Evolutionary conservation across 345 rosid genomes (phyloP), one percentile per base, ranked within the genome.

Genomic region (Erucastrum elatum): DNA sequence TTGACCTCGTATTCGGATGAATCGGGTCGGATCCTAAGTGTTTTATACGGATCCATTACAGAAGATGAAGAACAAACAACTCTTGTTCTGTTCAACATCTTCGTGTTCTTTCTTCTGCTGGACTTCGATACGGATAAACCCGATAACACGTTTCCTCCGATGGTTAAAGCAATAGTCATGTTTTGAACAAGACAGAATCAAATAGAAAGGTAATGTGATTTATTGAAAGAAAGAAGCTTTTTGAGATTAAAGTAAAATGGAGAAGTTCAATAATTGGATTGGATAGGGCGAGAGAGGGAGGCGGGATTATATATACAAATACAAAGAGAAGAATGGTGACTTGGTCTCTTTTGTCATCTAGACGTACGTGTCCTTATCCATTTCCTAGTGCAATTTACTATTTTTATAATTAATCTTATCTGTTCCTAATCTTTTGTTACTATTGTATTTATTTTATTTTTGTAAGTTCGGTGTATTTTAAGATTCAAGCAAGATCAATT

Each of bases 1-100:
- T 84, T 91, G 85, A 95, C 92, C 86, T 95, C 96, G 49, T 87
- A 88, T 84, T 90, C 97, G 34, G 96, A 88, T 5, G 99, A 96
- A 68, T 84, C 89, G 25, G 85, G 97, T 56, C 84, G 86, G 86
- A 95, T 84, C 90, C 77, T 82, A 16, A 95, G 89, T 0, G 93
- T 90, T 66, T 86, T 85, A 68, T 88, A 93, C 0, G 96, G 94
- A 83, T 95, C 97, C 80, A 73, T 75, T 0, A 84, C 82, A 25
- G 88, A 84, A 35, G 89, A 81, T 5, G 90, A 83, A 67, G 84
- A 81, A 62, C 84, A 81, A 0, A 62, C 21, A 63, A 86, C 76
- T 74, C 65, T 77, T 13, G 87, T 64, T 35, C 82, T 82, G 53
- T 80, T 82, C 5, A 62, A 16, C 70, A 51, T 79, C 49, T 83